A percentile compares a stretch with the other conserved stretches of the same genome.
Conservation (phyloP, 306 rosid species). For the Adenanthera pavonina region DNA sequence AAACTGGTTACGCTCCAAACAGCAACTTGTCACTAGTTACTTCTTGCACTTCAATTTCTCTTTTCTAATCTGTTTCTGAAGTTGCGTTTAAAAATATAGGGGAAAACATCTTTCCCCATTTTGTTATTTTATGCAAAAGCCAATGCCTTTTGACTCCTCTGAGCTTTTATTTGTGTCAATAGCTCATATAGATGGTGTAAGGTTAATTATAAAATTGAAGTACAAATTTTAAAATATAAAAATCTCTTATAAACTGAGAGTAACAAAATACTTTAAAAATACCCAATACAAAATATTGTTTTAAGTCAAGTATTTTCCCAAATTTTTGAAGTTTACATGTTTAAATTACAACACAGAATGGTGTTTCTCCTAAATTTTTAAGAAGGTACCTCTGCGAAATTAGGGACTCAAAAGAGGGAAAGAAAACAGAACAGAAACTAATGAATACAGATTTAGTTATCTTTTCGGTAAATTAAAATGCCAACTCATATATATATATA, state of each 20-base stretch:
- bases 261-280: too few relatives aligned
- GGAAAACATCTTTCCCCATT: background rate
- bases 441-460: background rate
- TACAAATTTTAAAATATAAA: too few relatives aligned
- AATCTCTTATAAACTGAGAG: too few relatives aligned
- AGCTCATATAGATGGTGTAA: too few relatives aligned
- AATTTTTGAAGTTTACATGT: too few relatives aligned
- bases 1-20: background rate
- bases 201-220: too few relatives aligned
- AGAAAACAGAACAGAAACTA: background rate
- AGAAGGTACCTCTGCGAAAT: background rate
- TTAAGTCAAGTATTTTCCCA: too few relatives aligned
- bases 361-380: background rate
- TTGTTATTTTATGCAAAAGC: background rate
- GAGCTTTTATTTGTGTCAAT: background rate
- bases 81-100: background rate
- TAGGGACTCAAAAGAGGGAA: background rate
- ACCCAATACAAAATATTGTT: too few relatives aligned
- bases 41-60: background rate
- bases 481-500: constrained; percentile 14
- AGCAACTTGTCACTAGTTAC: background rate
- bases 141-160: background rate
- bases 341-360: too few relatives aligned
- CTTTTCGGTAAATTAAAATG: background rate
- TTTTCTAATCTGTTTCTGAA: background rate